Conservation (phyloP, 768 basidiomycete genomes). For the Calocybe gangraenosa region DNA sequence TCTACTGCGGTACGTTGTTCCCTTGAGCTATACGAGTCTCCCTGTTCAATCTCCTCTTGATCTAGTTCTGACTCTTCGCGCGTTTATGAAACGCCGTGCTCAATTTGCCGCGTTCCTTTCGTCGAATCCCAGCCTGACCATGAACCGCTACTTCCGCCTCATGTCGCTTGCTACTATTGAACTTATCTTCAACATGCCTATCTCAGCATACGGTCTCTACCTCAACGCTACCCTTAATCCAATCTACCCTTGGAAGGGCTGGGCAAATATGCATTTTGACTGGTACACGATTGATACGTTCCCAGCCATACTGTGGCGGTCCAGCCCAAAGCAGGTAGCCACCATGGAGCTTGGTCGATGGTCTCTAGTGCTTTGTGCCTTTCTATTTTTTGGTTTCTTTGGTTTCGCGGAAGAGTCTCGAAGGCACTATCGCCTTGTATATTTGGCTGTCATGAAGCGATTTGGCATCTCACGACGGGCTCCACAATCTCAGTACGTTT, state of each 20-base stretch:
- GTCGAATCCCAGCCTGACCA: slow-evolving; percentile 36
- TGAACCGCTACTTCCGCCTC: slow-evolving; percentile 51
- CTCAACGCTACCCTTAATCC: slow-evolving; percentile 26
- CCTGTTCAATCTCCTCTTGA: background rate
- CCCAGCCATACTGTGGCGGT: slow-evolving; percentile 41
- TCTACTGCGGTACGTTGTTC: slow-evolving; percentile 30
- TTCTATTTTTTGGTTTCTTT: slow-evolving; percentile 63
- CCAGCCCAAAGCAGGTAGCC: slow-evolving; percentile 14
- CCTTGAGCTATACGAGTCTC: background rate
- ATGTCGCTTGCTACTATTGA: slow-evolving; percentile 50
- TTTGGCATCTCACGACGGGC: slow-evolving; percentile 13
- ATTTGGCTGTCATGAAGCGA: slow-evolving; percentile 23
- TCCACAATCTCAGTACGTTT: too few species aligned
- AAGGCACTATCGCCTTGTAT: slow-evolving; percentile 30
- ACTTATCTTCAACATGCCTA: slow-evolving; percentile 41
- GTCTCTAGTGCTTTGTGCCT: slow-evolving; percentile 40
- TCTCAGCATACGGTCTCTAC: slow-evolving; percentile 34
- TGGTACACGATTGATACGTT: slow-evolving; percentile 41
- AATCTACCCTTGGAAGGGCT: slow-evolving; percentile 42
- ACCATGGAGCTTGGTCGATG: slow-evolving; percentile 45
- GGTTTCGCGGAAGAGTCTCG: slow-evolving; percentile 48
- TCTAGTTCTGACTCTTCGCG: slow-evolving; percentile 31
- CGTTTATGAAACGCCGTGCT: slow-evolving; percentile 35
- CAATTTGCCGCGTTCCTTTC: slow-evolving; percentile 41
- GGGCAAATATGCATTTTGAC: slow-evolving; percentile 45